A percentile compares a stretch with the other conserved stretches of the same genome.
Evolutionary conservation across 2,329 filamentous ascomycete species (phyloP).

Genomic region (Monilinia laxa): DNA sequence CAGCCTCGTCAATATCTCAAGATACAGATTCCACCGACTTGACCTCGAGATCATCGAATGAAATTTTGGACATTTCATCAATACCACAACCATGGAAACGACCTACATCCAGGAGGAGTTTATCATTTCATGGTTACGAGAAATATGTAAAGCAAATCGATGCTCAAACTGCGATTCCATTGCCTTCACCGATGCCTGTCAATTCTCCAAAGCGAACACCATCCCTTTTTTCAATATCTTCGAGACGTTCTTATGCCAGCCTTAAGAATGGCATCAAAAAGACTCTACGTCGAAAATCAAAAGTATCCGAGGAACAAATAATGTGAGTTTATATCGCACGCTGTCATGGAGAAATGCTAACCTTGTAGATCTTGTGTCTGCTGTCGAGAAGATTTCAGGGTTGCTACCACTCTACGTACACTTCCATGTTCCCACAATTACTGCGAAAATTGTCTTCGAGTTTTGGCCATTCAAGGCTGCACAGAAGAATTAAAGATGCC

Average conservation of each 20-base stretch:
- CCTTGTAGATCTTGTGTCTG: slow-evolving; percentile 53
- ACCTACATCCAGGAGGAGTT: slow-evolving; percentile 29
- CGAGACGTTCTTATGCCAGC: slow-evolving; percentile 34
- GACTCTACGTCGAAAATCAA: slow-evolving; percentile 31
- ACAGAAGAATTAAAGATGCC: slow-evolving; percentile 61
- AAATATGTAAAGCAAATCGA: slow-evolving; percentile 36
- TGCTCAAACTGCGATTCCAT: slow-evolving; percentile 25
- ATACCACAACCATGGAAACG: slow-evolving; percentile 27
- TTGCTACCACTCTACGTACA: slow-evolving; percentile 47
- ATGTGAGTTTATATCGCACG: slow-evolving; percentile 32
- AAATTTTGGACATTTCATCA: slow-evolving; percentile 21
- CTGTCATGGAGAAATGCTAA: slow-evolving; percentile 24
- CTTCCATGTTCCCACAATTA: slow-evolving; percentile 60
- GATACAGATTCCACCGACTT: slow-evolving; percentile 35
- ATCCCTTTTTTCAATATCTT: slow-evolving; percentile 38
- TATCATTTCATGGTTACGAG: slow-evolving; percentile 39
- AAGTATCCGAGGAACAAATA: slow-evolving; percentile 25
- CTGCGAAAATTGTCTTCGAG: slow-evolving; percentile 54
- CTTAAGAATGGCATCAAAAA: slow-evolving; percentile 36
- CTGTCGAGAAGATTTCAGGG: slow-evolving; percentile 55
- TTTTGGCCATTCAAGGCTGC: slow-evolving; percentile 55
- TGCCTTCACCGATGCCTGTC: slow-evolving; percentile 19
- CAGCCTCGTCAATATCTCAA: slow-evolving; percentile 35
- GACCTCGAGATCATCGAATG: slow-evolving; percentile 36
- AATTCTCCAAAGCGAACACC: slow-evolving; percentile 33